These are phyloP conservation scores for Clavulina sp. DNA, from an alignment of 768 basidiomycete genomes.

Conservation along the genomic window DNA sequence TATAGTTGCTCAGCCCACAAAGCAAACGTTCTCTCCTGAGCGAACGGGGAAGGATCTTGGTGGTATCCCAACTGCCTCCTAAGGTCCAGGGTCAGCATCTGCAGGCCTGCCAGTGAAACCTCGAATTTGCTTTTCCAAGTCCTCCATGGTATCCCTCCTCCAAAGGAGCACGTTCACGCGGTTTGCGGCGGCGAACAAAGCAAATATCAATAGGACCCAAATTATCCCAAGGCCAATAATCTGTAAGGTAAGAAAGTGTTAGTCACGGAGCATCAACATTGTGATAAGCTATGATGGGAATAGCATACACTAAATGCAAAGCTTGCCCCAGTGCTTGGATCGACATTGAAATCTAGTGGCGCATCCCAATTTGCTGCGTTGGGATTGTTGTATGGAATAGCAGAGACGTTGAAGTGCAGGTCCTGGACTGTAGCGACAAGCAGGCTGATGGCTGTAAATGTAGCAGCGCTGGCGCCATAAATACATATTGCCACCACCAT, in stretches of 20 bases:
- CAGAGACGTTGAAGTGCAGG: not conserved
- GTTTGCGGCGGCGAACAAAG: not conserved
- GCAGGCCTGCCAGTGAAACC: no score
- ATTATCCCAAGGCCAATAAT: not conserved
- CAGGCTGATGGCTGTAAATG: not conserved
- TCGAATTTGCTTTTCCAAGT: no score
- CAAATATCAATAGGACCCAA: not conserved
- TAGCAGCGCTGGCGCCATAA: not conserved
- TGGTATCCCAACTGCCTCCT: no score
- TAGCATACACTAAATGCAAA: not conserved
- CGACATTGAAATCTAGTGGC: not conserved
- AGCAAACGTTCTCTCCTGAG: no score
- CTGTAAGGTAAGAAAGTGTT: not conserved
- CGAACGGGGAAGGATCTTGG: no score
- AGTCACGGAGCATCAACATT: not conserved
- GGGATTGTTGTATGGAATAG: no score
- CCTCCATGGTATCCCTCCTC: no score
- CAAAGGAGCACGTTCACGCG: not conserved
- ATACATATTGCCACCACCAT: not conserved
- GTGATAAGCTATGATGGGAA: not conserved
- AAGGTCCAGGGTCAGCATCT: no score
- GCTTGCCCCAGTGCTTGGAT: not conserved
- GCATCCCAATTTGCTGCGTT: not conserved
- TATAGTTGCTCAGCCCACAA: no score
- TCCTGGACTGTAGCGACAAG: not conserved